Percentiles rank a stretch among this genome's conserved stretches.
These are phyloP conservation scores for Alternaria novae-zelandiae DNA, from an alignment of 2,329 filamentous ascomycete species.

Conservation along the genomic window DNA sequence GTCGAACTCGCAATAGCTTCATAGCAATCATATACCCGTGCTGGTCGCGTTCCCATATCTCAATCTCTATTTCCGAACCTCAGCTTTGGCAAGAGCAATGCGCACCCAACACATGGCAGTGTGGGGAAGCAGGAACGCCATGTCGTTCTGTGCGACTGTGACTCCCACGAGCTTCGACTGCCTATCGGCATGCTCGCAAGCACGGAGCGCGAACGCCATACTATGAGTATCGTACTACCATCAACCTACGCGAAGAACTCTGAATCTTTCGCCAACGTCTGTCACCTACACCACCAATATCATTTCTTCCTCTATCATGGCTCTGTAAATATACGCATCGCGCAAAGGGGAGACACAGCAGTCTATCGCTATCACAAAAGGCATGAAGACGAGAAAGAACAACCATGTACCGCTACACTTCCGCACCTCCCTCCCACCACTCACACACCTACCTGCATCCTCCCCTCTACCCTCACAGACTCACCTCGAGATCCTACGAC, in stretches of 20 bases:
- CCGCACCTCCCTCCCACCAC: not conserved
- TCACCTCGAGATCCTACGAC: not conserved
- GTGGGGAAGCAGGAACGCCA: not conserved
- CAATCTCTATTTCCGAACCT: not conserved
- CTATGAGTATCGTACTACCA: slow-evolving; percentile 7
- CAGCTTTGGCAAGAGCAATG: not conserved
- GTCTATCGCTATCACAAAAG: not conserved
- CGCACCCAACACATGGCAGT: not conserved
- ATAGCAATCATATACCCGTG: not conserved
- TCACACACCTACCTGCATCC: not conserved
- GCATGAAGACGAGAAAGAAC: slow-evolving; percentile 1
- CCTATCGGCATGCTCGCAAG: slow-evolving; percentile 3
- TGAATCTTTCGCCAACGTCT: not conserved
- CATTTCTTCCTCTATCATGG: not conserved
- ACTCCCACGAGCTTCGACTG: slow-evolving; percentile 10
- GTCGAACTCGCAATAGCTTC: not conserved
- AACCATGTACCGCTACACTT: slow-evolving; percentile 4
- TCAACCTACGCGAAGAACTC: not conserved
- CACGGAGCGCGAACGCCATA: not conserved
- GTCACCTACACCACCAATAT: not conserved
- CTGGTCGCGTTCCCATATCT: not conserved
- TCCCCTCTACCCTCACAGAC: not conserved
- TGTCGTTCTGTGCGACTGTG: slow-evolving; percentile 10
- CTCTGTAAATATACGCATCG: not conserved
- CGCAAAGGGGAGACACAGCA: not conserved